Percentiles rank a stretch among this genome's conserved stretches.
Conservation (phyloP, 164 flowering plant species). For the Buxus sempervirens region DNA sequence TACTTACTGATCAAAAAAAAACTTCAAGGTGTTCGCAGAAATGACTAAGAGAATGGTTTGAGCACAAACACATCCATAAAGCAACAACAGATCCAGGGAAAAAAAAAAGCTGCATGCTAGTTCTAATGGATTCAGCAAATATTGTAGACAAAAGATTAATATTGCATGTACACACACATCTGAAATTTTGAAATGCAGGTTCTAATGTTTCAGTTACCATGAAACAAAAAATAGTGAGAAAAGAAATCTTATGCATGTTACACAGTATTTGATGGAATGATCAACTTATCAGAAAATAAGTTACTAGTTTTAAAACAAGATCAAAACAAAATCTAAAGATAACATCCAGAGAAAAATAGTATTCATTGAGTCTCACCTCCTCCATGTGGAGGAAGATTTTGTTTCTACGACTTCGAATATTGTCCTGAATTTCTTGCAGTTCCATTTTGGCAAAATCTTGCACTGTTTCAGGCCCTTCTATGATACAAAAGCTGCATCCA, state of each 20-base stretch:
- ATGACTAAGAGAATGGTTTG: too few species aligned
- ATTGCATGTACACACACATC: too few species aligned
- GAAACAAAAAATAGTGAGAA: too few species aligned
- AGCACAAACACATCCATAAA: too few species aligned
- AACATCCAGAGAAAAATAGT: background rate
- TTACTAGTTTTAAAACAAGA: background rate
- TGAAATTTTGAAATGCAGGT: too few species aligned
- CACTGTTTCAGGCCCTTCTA: slow-evolving; percentile 96
- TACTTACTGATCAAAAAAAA: too few species aligned
- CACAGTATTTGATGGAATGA: background rate
- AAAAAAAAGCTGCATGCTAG: background rate
- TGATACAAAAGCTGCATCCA: slow-evolving; percentile 79
- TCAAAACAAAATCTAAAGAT: background rate
- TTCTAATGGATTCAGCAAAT: background rate
- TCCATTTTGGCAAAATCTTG: slow-evolving; percentile 87
- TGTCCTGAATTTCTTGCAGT: slow-evolving; percentile 80
- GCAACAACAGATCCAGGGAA: background rate
- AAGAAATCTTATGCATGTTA: background rate
- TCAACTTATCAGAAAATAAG: background rate
- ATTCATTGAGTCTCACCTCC: slow-evolving; percentile 45
- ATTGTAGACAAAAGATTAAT: too few species aligned
- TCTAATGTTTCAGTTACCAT: too few species aligned
- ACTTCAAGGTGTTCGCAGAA: too few species aligned
- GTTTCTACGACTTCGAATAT: slow-evolving; percentile 83
- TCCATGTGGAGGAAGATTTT: slow-evolving; percentile 93